A percentile compares a stretch with the other conserved stretches of the same genome.
These are phyloP conservation scores for Verticillium alfalfae DNA, from an alignment of 2,329 filamentous ascomycete species.

Conservation along the genomic window DNA sequence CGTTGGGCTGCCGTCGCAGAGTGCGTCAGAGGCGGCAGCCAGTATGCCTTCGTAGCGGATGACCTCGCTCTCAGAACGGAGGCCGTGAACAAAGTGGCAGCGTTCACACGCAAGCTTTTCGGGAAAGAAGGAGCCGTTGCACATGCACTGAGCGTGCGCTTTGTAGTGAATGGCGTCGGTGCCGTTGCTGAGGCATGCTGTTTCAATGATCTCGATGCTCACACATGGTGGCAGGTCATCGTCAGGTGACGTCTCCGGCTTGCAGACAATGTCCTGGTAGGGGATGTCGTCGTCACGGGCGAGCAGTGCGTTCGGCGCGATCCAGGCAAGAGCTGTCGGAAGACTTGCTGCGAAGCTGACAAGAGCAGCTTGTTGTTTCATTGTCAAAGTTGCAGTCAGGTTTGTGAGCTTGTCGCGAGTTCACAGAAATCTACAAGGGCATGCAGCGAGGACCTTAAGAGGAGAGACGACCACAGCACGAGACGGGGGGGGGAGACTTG, in stretches of 20 bases:
- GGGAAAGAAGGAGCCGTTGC: slow-evolving; percentile 33
- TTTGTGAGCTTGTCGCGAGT: background rate
- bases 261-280: slow-evolving; percentile 10
- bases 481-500: background rate
- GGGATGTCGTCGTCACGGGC: background rate
- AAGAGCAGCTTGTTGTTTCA: background rate
- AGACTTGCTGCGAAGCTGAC: background rate
- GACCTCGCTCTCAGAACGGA: slow-evolving; percentile 26
- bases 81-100: slow-evolving; percentile 34
- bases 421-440: background rate
- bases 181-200: slow-evolving; percentile 21
- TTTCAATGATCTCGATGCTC: slow-evolving; percentile 20
- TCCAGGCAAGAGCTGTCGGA: background rate
- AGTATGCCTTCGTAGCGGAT: slow-evolving; percentile 27
- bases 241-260: slow-evolving; percentile 3
- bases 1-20: slow-evolving; percentile 30
- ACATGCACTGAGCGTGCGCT: slow-evolving; percentile 32
- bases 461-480: background rate
- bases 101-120: slow-evolving; percentile 35
- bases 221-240: slow-evolving; percentile 19
- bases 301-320: background rate
- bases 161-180: slow-evolving; percentile 15
- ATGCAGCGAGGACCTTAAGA: background rate
- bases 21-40: slow-evolving; percentile 21
- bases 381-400: background rate